A percentile compares a stretch with the other conserved stretches of the same genome.
phyloP scores from a whole-genome alignment of 768 basidiomycete species.

The Mycena alexandri region DNA sequence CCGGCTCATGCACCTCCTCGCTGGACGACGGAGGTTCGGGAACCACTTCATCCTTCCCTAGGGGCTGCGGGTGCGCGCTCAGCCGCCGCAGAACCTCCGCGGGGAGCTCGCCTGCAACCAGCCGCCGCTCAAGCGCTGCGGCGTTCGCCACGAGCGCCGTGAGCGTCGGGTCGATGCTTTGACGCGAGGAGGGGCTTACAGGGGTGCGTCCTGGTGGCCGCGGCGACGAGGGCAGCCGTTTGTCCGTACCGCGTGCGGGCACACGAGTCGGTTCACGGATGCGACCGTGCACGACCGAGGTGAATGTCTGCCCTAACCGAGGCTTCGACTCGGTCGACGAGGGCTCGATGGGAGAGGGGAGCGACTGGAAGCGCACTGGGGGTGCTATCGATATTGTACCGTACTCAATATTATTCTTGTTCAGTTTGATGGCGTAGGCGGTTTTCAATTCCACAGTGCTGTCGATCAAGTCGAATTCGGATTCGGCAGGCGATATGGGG shows the following conservation, averaged over 20 bases:
- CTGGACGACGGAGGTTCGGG: neutral
- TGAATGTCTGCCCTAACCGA: slow-evolving; percentile 24
- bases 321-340: neutral
- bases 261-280: slow-evolving; percentile 13
- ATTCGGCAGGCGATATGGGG: neutral
- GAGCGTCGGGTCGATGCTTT: slow-evolving; percentile 15
- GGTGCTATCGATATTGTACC: slow-evolving; percentile 2
- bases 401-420: neutral
- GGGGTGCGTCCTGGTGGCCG: neutral
- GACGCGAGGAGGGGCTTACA: too few species aligned
- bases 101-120: slow-evolving; percentile 30
- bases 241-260: neutral
- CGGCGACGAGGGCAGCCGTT: slow-evolving; percentile 27
- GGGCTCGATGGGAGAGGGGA: neutral
- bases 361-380: neutral
- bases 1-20: neutral
- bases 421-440: neutral
- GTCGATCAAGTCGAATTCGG: slow-evolving; percentile 6
- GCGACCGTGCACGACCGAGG: slow-evolving; percentile 27
- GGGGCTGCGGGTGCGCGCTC: slow-evolving; percentile 19
- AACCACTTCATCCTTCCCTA: neutral
- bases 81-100: slow-evolving; percentile 24
- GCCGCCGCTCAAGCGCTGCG: slow-evolving; percentile 29
- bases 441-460: neutral
- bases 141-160: slow-evolving; percentile 23